Evolutionary conservation across 192 early-diverging fungal genomes (phyloP).

Genomic region (Coemansia sp.): DNA sequence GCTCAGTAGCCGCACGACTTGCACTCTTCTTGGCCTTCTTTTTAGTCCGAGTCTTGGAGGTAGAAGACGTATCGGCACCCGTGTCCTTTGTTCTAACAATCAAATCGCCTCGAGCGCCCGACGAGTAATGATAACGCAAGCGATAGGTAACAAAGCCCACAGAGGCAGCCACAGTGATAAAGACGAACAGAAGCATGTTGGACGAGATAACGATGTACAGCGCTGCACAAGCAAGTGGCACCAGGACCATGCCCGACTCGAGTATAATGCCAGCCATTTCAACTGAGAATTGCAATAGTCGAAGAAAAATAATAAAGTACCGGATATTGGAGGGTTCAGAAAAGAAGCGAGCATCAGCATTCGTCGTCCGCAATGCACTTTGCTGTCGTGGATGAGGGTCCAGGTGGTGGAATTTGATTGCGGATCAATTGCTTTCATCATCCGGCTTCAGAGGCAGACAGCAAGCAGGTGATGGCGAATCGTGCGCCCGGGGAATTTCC

Average conservation of each 20-base stretch:
- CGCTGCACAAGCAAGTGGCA: slow-evolving; percentile 46
- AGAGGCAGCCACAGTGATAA: background rate
- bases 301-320: background rate
- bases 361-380: background rate
- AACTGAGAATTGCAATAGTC: background rate
- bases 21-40: slow-evolving; percentile 8
- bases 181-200: slow-evolving; percentile 38
- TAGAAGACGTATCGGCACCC: background rate
- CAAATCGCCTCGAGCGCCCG: slow-evolving; percentile 42
- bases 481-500: slow-evolving; percentile 3
- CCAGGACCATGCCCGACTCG: slow-evolving; percentile 50
- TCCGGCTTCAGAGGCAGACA: background rate
- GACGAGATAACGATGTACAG: slow-evolving; percentile 42
- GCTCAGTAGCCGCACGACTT: background rate
- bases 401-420: background rate
- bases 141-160: slow-evolving; percentile 8
- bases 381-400: background rate
- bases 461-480: slow-evolving; percentile 1
- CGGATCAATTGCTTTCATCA: background rate
- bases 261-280: slow-evolving; percentile 54
- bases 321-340: background rate
- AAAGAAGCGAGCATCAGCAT: background rate
- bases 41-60: background rate
- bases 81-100: slow-evolving; percentile 12
- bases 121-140: slow-evolving; percentile 54